Evolutionary conservation across 805 yeast genomes (phyloP), one percentile per base, ranked within the genome.

Genomic region (Spathaspora gorwiae): DNA sequence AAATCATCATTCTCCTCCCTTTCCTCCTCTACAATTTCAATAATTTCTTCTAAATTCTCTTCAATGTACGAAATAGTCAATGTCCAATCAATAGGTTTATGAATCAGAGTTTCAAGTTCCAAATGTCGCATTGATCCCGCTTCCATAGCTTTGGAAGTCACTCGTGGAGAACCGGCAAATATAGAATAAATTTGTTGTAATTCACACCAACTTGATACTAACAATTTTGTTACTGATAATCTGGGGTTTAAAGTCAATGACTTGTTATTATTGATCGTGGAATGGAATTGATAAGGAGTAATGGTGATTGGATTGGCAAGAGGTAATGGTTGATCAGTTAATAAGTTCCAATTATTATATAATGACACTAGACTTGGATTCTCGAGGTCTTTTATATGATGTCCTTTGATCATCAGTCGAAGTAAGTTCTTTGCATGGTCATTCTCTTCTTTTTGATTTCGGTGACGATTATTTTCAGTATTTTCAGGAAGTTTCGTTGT

Each of bases 151-250:
- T 48, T 52, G 5, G 74, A 75, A 30, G 53, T 44, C 36, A 47
- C 36, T 7, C 30, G 6, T 13, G 52, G 62, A 6, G 73, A 64
- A 15, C 72, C 71, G 0, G 82, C 64, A 52, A 76, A 84, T 0
- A 80, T 56, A 24, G 72, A 70, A 56, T 79, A 85, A 47, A 75
- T 70, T 14, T 66, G 70, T 35, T 80, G 64, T 39, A 85, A 62
- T 59, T 86, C 92, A 66, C 94, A 86, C 87, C 89, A 85, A 12
- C 72, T 61, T 30, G 75, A 69, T 0, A 84, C 77, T 9, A 83
- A 61, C 7, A 86, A 57, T 44, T 72, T 75, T 0, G 90, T 83
- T 4, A 84, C 89, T 1, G 81, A 75, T 12, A 81, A 57, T 35
- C 85, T 55, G 13, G 72, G 72, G 12, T 42, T 39, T 1, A 33